Base-by-base conservation (phyloP, 2,329 filamentous ascomycete genomes). In the Fusarium miscanthi region DNA sequence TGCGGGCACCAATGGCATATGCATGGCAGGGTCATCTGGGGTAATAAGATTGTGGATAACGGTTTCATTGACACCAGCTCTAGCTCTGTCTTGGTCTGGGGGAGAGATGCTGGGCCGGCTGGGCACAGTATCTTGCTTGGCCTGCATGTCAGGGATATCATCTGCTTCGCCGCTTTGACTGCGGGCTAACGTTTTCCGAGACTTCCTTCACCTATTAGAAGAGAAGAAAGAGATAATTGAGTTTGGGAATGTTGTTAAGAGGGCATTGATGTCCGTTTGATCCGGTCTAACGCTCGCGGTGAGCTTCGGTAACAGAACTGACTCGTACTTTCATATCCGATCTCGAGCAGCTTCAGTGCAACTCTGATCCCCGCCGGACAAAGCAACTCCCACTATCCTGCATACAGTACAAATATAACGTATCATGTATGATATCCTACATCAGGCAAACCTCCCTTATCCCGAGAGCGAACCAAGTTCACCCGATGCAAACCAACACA, bases 1-100 rank as follows among this genome's bases (percentile, higher is more conserved):
- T 76, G 74, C 74, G 74, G 74, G 74, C 74, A 76, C 74, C 74
- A 76, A 76, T 76, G 52, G 56, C 52, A 54, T 25, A 66, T 49
- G 57, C 63, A 58, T 65, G 48, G 13, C 25, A 48, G 45, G 63
- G 59, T 74, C 74, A 73, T 72, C 62, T 59, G 70, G 57, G 56
- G 37, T 57, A 62, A 65, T 48, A 48, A 33, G 37, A 56, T 54
- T 45, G 69, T 52, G 70, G 65, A 62, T 61, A 64, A 63, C 46
- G 65, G 70, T 73, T 75, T 60, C 72, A 76, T 72, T 59, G 16
- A 11, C 59, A 69, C 61, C 59, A 59, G 65, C 48, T 64, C 45
- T 66, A 61, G 57, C 33, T 43, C 21, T 40, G 30, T 37, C 25
- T 33, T 43, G 25, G 30, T 40, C 42, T 66, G 48, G 56, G 46